Evolutionary conservation across 164 flowering plant species (phyloP), one percentile per base, ranked within the genome.

Genomic region (Kalanchoe fedtschenkoi): DNA sequence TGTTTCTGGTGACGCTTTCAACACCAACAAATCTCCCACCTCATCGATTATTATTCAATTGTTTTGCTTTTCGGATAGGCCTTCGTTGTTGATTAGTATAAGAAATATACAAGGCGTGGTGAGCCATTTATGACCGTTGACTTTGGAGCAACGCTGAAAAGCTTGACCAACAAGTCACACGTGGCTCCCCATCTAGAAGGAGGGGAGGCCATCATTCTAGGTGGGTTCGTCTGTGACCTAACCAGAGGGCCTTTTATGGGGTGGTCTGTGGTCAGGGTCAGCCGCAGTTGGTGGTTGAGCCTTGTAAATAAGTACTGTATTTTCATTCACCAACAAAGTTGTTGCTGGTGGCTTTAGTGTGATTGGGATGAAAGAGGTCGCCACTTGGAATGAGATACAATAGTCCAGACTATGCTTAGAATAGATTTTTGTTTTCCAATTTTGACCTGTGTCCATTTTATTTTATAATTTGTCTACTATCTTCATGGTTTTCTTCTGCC

Each of bases 121-220:
- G 32, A 2, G 56, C 32, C 56, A 51, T 51, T 51, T 51, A 51
- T 51, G 56, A 51, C 56, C 56, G 56, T 26, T 47, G 56, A 26
- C 56, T 51, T 51, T 47, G 21, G 29, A 47, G 24, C 29, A 47
- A 22, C 14, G 26, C 24, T 47, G 22, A 22, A 6, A 19, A 19
- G 44, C 51, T n/a, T 43, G 56, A 26, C 32, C 32, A 51, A 26
- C 56, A 51, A 51, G 56, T 3, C 56, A 51, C 56, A 51, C 56
- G 56, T 51, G 56, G 30, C 2, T 24, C 17, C 24, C 29, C 56
- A 26, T 51, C 56, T 51, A 51, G 56, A 51, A 51, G n/a, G n/a
- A n/a, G n/a, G n/a, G n/a, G n/a, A n/a, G n/a, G 56, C 32, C 22
- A n/a, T 42, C 21, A 4, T 47, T 3, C 28, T 5, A 47, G 1